Evolutionary conservation across 805 yeast genomes (phyloP).

Genomic region (Suhomyces sp.): DNA sequence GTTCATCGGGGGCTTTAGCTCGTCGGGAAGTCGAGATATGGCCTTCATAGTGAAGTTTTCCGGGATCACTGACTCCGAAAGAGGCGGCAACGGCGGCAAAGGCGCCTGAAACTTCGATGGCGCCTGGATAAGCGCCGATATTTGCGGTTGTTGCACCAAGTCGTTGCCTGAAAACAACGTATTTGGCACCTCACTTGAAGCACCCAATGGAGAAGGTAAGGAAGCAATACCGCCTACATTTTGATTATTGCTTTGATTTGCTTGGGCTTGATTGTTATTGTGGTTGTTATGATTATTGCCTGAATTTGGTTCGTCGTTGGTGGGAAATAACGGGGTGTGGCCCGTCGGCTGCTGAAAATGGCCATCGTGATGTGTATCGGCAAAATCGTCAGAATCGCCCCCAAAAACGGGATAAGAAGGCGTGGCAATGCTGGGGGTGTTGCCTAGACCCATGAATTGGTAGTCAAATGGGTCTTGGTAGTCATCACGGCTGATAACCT

Average conservation of each 20-base stretch:
- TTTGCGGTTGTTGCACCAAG: not conserved
- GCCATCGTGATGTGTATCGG: slow-evolving; percentile 1
- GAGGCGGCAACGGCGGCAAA: slow-evolving; percentile 28
- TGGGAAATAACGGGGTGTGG: not conserved
- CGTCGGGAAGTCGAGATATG: slow-evolving; percentile 5
- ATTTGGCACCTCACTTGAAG: not conserved
- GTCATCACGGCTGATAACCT: slow-evolving; percentile 18
- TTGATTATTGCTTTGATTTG: too few species aligned
- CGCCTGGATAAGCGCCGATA: not conserved
- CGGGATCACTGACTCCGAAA: slow-evolving; percentile 30
- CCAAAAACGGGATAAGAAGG: slow-evolving; percentile 2
- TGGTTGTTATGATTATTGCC: not conserved
- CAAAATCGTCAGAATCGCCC: not conserved
- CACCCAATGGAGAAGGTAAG: not conserved
- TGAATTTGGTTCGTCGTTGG: not conserved
- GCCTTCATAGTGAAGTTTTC: slow-evolving; percentile 18
- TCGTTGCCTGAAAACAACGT: not conserved
- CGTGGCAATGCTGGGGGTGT: not conserved
- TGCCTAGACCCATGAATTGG: not conserved
- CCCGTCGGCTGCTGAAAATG: slow-evolving; percentile 5
- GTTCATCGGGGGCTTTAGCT: not conserved
- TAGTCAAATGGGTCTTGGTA: slow-evolving; percentile 5
- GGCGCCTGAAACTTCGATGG: slow-evolving; percentile 10
- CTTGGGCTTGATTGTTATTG: not conserved
- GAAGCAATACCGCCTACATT: too few species aligned